Conservation (phyloP, 352 stramenopile genomes). For the Pythium biforme region DNA sequence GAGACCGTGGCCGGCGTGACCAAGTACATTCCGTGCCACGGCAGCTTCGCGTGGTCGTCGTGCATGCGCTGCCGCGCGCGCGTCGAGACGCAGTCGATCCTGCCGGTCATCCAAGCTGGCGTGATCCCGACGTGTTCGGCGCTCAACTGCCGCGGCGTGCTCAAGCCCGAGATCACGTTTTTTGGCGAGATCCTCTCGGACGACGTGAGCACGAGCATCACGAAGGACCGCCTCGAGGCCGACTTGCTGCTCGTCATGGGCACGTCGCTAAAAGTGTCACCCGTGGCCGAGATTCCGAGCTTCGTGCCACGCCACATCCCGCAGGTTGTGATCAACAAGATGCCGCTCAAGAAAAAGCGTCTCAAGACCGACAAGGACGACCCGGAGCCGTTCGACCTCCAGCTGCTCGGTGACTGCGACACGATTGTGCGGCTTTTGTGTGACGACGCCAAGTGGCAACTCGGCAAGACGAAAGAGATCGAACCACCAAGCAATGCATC, state of each 20-base stretch:
- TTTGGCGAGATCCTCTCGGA: constrained; percentile 94
- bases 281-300: constrained; percentile 91
- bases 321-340: constrained; percentile 90
- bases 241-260: constrained; percentile 98
- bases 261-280: constrained; percentile 96
- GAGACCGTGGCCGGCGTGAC: constrained; percentile 91
- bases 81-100: constrained; percentile 46
- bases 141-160: constrained; percentile 85
- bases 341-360: constrained; percentile 78
- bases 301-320: constrained; percentile 79
- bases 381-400: constrained; percentile 77
- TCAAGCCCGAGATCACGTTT: constrained; percentile 98
- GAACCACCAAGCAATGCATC: not conserved
- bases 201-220: constrained; percentile 82
- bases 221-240: constrained; percentile 69
- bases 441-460: constrained; percentile 47
- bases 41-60: constrained; percentile 86
- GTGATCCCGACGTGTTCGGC: constrained; percentile 68
- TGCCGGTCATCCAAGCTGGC: constrained; percentile 74
- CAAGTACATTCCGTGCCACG: constrained; percentile 94
- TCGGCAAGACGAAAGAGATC: constrained; percentile 5
- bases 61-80: constrained; percentile 89
- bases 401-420: constrained; percentile 80
- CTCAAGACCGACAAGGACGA: constrained; percentile 36
- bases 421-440: constrained; percentile 71